Evolutionary conservation across 345 rosid species (phyloP).

Genomic region (Luvunga scandens): DNA sequence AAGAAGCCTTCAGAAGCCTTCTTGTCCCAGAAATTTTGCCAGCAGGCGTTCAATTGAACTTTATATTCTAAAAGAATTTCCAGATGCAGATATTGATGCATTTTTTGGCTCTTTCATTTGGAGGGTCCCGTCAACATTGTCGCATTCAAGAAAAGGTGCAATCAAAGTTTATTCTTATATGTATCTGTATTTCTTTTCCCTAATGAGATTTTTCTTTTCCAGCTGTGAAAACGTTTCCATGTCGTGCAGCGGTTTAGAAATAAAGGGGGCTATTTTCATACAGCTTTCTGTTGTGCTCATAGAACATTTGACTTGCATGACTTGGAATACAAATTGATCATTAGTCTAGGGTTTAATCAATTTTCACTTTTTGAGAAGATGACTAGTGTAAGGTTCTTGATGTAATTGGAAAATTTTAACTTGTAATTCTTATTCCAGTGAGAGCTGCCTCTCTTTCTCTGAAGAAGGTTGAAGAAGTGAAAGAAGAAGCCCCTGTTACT

Average conservation of each 20-base stretch:
- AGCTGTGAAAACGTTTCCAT: not conserved
- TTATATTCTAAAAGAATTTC: slow-evolving; percentile 43
- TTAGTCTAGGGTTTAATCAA: not conserved
- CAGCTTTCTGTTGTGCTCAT: not conserved
- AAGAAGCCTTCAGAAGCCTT: slow-evolving; percentile 26
- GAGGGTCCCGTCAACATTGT: slow-evolving; percentile 59
- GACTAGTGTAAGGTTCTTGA: not conserved
- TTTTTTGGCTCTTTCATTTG: slow-evolving; percentile 76
- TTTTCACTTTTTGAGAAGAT: not conserved
- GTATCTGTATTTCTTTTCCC: not conserved
- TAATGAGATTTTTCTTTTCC: slow-evolving; percentile 3
- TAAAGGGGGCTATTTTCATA: not conserved
- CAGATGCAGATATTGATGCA: slow-evolving; percentile 47
- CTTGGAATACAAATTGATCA: not conserved
- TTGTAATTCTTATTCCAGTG: slow-evolving; percentile 15
- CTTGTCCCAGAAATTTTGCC: slow-evolving; percentile 35
- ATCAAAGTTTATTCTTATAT: not conserved
- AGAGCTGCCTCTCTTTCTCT: slow-evolving; percentile 24
- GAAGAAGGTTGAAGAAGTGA: slow-evolving; percentile 23
- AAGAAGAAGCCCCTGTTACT: slow-evolving; percentile 16
- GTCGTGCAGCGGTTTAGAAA: not conserved
- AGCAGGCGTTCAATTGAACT: slow-evolving; percentile 53
- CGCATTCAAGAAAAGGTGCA: slow-evolving; percentile 35
- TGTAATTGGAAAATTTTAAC: not conserved
- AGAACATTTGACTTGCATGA: not conserved